These are phyloP conservation scores for Aspergillaceae sp. DNA, from an alignment of 2,329 filamentous ascomycete genomes.

Conservation along the genomic window DNA sequence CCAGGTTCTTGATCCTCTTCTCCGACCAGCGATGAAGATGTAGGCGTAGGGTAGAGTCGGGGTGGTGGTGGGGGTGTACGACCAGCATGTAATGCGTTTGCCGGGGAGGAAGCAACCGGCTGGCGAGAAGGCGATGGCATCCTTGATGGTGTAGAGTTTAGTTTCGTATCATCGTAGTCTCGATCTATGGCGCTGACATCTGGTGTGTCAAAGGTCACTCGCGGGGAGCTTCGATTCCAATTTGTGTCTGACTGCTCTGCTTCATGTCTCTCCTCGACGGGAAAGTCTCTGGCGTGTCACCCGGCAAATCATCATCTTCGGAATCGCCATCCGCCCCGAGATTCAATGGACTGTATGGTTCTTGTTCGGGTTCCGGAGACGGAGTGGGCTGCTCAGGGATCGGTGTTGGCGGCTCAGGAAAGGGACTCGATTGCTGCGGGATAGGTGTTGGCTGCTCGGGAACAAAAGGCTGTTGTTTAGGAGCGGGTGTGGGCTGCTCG, in stretches of 20 bases:
- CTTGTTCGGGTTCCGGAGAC: slow-evolving; percentile 6
- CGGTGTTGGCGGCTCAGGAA: slow-evolving; percentile 6
- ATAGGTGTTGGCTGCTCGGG: neutral
- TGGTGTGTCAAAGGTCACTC: slow-evolving; percentile 20
- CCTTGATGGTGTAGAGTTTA: slow-evolving; percentile 27
- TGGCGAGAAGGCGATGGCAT: slow-evolving; percentile 24
- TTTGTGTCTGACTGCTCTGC: slow-evolving; percentile 5
- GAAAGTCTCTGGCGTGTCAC: slow-evolving; percentile 1
- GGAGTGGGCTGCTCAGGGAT: neutral
- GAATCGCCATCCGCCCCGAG: slow-evolving; percentile 20
- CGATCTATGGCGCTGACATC: slow-evolving; percentile 21
- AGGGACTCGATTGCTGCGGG: slow-evolving; percentile 3
- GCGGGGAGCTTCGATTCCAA: slow-evolving; percentile 8
- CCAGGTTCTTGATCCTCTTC: slow-evolving; percentile 23
- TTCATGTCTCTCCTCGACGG: slow-evolving; percentile 2
- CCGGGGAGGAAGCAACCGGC: slow-evolving; percentile 18
- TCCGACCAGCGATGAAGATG: slow-evolving; percentile 31
- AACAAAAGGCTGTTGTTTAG: no score
- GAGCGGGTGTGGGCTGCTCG: neutral
- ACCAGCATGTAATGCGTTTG: slow-evolving; percentile 26
- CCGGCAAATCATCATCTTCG: slow-evolving; percentile 15
- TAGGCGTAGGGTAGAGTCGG: slow-evolving; percentile 33
- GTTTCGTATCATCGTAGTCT: slow-evolving; percentile 17
- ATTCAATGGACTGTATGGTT: slow-evolving; percentile 19
- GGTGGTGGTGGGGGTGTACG: slow-evolving; percentile 24